Percentiles rank a stretch among this genome's conserved stretches.
phyloP scores from a whole-genome alignment of 176 grass and related monocot genomes.

The Ensete glaucum region DNA sequence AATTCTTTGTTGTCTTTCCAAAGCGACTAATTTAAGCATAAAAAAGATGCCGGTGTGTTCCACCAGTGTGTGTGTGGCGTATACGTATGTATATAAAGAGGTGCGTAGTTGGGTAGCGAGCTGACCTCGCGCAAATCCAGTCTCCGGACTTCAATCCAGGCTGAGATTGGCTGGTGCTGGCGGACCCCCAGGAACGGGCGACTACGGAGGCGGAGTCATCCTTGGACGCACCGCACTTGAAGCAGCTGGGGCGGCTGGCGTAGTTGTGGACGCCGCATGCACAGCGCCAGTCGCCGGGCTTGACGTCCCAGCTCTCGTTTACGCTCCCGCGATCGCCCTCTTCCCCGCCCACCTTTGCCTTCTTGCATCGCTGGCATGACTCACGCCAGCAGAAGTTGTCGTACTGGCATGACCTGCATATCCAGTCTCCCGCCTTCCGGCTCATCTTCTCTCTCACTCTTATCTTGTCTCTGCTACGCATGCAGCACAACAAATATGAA shows the following conservation, averaged over 20 bases:
- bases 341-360: conserved; percentile 46
- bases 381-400: conserved; percentile 79
- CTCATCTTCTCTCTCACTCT: background rate
- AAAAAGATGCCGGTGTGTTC: too few species aligned
- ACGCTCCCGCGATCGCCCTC: conserved; percentile 24
- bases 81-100: background rate
- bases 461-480: too few species aligned
- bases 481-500: too few species aligned
- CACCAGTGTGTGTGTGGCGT: background rate
- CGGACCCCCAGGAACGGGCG: conserved; percentile 59
- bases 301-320: conserved; percentile 53
- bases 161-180: conserved; percentile 20
- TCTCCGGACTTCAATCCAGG: conserved; percentile 75
- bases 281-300: conserved; percentile 93
- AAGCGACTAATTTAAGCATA: too few species aligned
- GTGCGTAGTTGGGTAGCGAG: background rate
- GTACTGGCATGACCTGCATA: background rate
- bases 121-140: conserved; percentile 78
- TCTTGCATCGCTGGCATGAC: conserved; percentile 70
- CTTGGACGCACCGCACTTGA: conserved; percentile 76
- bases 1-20: too few species aligned
- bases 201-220: conserved; percentile 44
- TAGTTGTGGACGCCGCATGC: conserved; percentile 70
- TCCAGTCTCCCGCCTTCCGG: background rate
- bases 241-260: conserved; percentile 60